Evolutionary conservation across 176 grass and related monocot species (phyloP).

Genomic region (Leersia perrieri): DNA sequence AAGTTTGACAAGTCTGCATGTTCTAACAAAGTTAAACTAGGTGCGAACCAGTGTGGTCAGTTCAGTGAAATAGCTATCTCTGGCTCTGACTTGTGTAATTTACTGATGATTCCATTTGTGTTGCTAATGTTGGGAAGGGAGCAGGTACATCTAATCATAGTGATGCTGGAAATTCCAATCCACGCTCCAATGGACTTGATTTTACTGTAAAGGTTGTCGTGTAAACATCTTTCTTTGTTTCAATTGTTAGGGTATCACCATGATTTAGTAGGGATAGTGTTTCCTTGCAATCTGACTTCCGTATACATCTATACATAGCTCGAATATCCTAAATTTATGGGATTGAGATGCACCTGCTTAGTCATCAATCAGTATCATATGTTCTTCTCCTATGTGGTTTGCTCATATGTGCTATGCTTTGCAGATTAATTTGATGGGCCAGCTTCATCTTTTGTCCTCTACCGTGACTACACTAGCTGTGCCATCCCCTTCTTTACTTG

Average conservation of each 20-base stretch:
- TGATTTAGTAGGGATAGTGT: neutral
- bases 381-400: constrained; percentile 13
- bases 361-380: constrained; percentile 11
- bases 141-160: constrained; percentile 49
- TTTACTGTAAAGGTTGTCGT: constrained; percentile 63
- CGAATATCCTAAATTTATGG: neutral
- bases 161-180: constrained; percentile 37
- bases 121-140: constrained; percentile 61
- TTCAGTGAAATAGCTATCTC: constrained; percentile 34
- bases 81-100: constrained; percentile 36
- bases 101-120: constrained; percentile 52
- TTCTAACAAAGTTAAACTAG: constrained; percentile 39
- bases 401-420: constrained; percentile 39
- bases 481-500: constrained; percentile 94
- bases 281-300: neutral
- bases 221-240: constrained; percentile 7
- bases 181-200: constrained; percentile 44
- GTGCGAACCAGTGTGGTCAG: constrained; percentile 49
- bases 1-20: constrained; percentile 56
- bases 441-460: constrained; percentile 99
- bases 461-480: constrained; percentile 95
- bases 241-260: neutral
- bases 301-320: neutral
- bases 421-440: constrained; percentile 93
- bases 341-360: constrained; percentile 3